Percentiles rank a stretch among this genome's conserved stretches.
Conservation (phyloP, 2,329 filamentous ascomycete genomes). For the Paraphoma chrysanthemicola region DNA sequence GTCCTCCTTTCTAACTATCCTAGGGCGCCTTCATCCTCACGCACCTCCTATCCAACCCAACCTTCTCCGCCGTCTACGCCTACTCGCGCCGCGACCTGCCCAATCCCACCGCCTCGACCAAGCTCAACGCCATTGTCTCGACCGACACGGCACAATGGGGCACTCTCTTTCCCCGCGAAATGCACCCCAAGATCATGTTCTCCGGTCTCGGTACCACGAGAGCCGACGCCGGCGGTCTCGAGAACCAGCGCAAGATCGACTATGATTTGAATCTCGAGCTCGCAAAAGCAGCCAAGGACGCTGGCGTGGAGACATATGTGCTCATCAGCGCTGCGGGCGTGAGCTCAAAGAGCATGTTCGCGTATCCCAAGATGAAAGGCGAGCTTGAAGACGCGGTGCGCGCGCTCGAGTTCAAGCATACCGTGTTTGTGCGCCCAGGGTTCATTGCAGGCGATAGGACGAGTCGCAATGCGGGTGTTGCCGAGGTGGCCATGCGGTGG, state of each 20-base stretch:
- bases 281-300: conserved; percentile 74
- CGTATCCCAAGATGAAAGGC: conserved; percentile 78
- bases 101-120: conserved; percentile 56
- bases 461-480: background rate
- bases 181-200: conserved; percentile 71
- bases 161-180: conserved; percentile 62
- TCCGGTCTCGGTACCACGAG: conserved; percentile 83
- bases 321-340: conserved; percentile 69
- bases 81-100: conserved; percentile 72
- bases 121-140: conserved; percentile 71
- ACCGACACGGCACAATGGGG: conserved; percentile 73
- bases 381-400: conserved; percentile 83
- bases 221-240: conserved; percentile 74
- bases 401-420: conserved; percentile 76
- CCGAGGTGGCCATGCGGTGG: conserved; percentile 63
- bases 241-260: conserved; percentile 86
- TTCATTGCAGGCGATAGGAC: conserved; percentile 73
- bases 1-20: background rate
- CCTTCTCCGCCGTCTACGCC: conserved; percentile 64
- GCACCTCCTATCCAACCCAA: conserved; percentile 62
- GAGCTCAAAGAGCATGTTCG: conserved; percentile 59
- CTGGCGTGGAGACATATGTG: conserved; percentile 77
- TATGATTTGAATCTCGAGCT: conserved; percentile 84
- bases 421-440: conserved; percentile 76
- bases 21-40: conserved; percentile 78